A percentile compares a stretch with the other conserved stretches of the same genome.
These are phyloP conservation scores for Beta corolliflora DNA, from an alignment of 179 eudicot species.

Conservation along the genomic window DNA sequence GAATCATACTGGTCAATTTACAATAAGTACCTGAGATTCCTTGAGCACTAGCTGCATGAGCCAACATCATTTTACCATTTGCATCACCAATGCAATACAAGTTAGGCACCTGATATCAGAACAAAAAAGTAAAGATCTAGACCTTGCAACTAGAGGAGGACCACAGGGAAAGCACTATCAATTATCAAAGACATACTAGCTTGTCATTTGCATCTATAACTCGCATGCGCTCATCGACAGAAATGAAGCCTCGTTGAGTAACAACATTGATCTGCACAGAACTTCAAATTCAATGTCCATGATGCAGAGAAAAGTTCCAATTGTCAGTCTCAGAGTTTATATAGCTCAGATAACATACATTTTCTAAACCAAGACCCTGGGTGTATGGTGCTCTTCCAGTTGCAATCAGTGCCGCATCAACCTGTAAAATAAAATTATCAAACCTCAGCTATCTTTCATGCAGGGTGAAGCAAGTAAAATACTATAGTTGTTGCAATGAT, in stretches of 20 bases:
- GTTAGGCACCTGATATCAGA: constrained; percentile 73
- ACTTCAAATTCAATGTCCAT: constrained; percentile 9
- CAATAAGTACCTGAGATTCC: constrained; percentile 83
- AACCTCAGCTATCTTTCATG: constrained; percentile 7
- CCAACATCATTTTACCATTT: constrained; percentile 99
- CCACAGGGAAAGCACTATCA: not conserved
- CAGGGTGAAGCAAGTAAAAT: not conserved
- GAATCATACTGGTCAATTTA: not conserved
- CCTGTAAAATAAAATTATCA: constrained; percentile 43
- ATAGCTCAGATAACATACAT: constrained; percentile 46
- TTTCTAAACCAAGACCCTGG: constrained; percentile 92
- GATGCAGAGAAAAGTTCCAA: not conserved
- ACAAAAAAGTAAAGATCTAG: not conserved
- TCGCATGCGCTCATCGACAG: constrained; percentile 97
- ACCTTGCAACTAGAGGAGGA: not conserved
- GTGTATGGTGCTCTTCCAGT: constrained; percentile 99
- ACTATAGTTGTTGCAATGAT: not conserved
- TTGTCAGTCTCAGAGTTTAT: not conserved
- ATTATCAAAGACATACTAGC: constrained; percentile 51
- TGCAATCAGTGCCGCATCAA: constrained; percentile 98
- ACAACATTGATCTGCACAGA: constrained; percentile 76
- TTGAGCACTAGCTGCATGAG: constrained; percentile 99
- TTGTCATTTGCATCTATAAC: constrained; percentile 89
- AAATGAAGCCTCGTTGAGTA: constrained; percentile 94
- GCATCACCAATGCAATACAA: constrained; percentile 99